Evolutionary conservation across 2,329 filamentous ascomycete species (phyloP), one percentile per base, ranked within the genome.

Genomic region (Claviceps maximensis): DNA sequence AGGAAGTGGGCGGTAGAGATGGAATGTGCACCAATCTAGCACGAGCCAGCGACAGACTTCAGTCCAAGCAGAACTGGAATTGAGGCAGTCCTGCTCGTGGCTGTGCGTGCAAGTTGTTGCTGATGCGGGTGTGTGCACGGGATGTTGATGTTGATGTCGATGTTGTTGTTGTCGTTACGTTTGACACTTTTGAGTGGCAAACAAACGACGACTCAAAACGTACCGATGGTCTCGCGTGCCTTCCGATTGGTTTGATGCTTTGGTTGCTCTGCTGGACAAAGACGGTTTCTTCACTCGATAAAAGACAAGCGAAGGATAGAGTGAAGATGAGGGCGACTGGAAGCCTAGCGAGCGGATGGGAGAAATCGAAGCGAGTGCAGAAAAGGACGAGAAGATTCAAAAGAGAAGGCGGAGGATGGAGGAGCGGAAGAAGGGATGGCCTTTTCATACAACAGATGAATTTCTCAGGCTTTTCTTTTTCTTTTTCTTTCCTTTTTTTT

Each of bases 331-430:
- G 56, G 56, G 53, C 53, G 61, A 64, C 62, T 17, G 42, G 21
- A 58, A 52, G 57, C 62, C 61, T 59, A 59, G 62, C 62, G 66
- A 70, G 69, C 67, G 67, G 70, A 64, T 56, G 68, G 63, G 64
- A 57, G 59, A 65, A 69, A 70, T 62, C 58, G 61, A 69, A 68
- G 57, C 53, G 57, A 57, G 59, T 49, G 57, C 57, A 59, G 57
- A 63, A 56, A 60, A 56, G 62, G 50, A 46, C 62, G 58, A 62
- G 55, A 57, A 59, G 55, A 58, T 59, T 58, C 57, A 55, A 55
- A 57, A 52, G 59, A 52, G 55, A 59, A 54, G 55, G 54, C 59
- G 53, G 58, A 58, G 57, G 57, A 58, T 46, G 55, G 53, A 55
- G 53, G 58, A 60, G 58, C 60, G 55, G 56, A 61, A 60, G 58